phyloP scores from a whole-genome alignment of 805 yeast species.

The Lipomyces yamadae region DNA sequence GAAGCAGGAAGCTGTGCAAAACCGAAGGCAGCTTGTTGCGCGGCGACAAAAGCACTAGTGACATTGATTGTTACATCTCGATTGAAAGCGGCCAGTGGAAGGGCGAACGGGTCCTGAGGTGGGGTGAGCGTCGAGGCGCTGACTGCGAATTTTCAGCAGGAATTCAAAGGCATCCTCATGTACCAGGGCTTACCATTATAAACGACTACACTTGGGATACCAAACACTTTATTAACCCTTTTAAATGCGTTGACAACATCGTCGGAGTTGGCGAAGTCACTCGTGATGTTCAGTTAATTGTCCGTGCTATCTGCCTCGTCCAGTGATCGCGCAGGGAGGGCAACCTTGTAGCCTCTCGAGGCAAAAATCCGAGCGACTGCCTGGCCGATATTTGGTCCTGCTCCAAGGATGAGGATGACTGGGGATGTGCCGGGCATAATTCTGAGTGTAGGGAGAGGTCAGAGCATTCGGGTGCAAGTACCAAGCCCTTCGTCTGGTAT shows the following conservation, averaged over 20 bases:
- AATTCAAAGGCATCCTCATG: neutral
- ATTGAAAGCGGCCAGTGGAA: slow-evolving; percentile 5
- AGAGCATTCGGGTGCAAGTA: too few relatives aligned
- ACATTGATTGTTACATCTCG: neutral
- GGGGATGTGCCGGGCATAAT: slow-evolving; percentile 12
- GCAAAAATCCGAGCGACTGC: slow-evolving; percentile 14
- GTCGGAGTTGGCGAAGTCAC: slow-evolving; percentile 14
- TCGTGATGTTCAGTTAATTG: slow-evolving; percentile 5
- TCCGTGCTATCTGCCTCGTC: slow-evolving; percentile 13
- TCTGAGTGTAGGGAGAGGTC: neutral
- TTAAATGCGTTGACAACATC: slow-evolving; percentile 11
- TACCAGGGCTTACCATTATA: slow-evolving; percentile 11
- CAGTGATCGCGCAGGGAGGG: slow-evolving; percentile 10
- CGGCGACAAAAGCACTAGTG: slow-evolving; percentile 11
- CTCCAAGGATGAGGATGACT: slow-evolving; percentile 14
- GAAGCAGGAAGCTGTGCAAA: slow-evolving; percentile 13
- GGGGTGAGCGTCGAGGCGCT: slow-evolving; percentile 7
- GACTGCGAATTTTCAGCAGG: neutral
- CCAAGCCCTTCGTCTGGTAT: too few relatives aligned
- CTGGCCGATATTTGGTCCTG: slow-evolving; percentile 17
- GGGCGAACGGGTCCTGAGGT: slow-evolving; percentile 7
- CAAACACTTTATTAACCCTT: slow-evolving; percentile 2
- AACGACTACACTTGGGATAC: slow-evolving; percentile 18
- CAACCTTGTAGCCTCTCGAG: slow-evolving; percentile 18
- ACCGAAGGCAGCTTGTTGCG: slow-evolving; percentile 11